Conservation (phyloP, 441 rosid genomes). For the Gossypium trilobum region DNA sequence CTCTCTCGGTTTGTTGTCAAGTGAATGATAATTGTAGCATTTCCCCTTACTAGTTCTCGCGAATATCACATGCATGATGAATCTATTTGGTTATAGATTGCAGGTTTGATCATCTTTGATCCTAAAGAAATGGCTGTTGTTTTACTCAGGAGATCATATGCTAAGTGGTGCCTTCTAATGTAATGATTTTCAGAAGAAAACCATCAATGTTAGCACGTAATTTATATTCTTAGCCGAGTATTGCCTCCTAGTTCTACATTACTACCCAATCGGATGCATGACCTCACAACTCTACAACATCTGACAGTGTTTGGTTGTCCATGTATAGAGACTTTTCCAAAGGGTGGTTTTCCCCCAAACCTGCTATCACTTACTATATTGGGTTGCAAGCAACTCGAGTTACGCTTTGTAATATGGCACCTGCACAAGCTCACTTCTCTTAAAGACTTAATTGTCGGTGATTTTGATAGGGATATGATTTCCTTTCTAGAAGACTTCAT, state of each 20-base stretch:
- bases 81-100: neutral
- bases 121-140: neutral
- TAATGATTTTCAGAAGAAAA: neutral
- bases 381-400: neutral
- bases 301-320: slow-evolving; percentile 3
- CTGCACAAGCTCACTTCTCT: slow-evolving; percentile 7
- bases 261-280: slow-evolving; percentile 18
- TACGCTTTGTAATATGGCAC: neutral
- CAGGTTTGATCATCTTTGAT: neutral
- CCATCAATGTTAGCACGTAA: neutral
- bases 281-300: slow-evolving; percentile 17
- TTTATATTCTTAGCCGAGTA: neutral
- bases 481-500: slow-evolving; percentile 3
- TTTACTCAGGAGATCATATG: neutral
- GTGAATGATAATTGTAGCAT: neutral
- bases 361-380: neutral
- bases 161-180: neutral
- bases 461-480: neutral
- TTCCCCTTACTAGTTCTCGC: neutral
- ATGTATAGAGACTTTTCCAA: neutral
- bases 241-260: neutral
- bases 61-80: neutral
- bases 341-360: slow-evolving; percentile 14
- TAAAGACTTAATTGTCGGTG: slow-evolving; percentile 7
- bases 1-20: neutral